Conservation (phyloP, 2,329 filamentous ascomycete species). For the Stylonectria norvegica region DNA sequence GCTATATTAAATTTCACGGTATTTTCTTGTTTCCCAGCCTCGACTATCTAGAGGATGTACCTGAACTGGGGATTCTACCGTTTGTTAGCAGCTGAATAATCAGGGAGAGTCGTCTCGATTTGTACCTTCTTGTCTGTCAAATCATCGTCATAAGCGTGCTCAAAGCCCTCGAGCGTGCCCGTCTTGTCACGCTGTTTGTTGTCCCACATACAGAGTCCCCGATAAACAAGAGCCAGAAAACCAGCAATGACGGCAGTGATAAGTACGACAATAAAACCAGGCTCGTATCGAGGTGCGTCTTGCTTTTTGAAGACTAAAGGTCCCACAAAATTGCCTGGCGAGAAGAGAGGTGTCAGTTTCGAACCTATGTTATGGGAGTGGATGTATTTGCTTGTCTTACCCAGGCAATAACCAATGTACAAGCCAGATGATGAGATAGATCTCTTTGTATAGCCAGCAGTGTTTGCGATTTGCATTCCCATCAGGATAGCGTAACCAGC, state of each 20-base stretch:
- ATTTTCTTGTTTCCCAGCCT: too few species aligned
- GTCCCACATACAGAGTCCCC: constrained; percentile 41
- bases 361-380: too few species aligned
- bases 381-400: constrained; percentile 9
- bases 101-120: too few species aligned
- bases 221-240: constrained; percentile 40
- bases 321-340: constrained; percentile 40
- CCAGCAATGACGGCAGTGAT: constrained; percentile 29
- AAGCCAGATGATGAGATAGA: constrained; percentile 46
- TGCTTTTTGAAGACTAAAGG: constrained; percentile 40
- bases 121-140: constrained; percentile 47
- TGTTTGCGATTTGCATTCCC: constrained; percentile 42
- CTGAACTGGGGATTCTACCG: too few species aligned
- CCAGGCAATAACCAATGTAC: constrained; percentile 50
- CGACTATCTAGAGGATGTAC: too few species aligned
- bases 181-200: constrained; percentile 41
- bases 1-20: too few species aligned
- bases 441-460: constrained; percentile 50
- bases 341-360: too few species aligned
- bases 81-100: too few species aligned
- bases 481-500: constrained; percentile 48
- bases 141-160: constrained; percentile 52
- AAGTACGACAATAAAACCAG: constrained; percentile 39
- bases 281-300: constrained; percentile 38
- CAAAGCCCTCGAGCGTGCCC: constrained; percentile 45